phyloP scores from a whole-genome alignment of 805 yeast species.

The Starmerella geochares region DNA sequence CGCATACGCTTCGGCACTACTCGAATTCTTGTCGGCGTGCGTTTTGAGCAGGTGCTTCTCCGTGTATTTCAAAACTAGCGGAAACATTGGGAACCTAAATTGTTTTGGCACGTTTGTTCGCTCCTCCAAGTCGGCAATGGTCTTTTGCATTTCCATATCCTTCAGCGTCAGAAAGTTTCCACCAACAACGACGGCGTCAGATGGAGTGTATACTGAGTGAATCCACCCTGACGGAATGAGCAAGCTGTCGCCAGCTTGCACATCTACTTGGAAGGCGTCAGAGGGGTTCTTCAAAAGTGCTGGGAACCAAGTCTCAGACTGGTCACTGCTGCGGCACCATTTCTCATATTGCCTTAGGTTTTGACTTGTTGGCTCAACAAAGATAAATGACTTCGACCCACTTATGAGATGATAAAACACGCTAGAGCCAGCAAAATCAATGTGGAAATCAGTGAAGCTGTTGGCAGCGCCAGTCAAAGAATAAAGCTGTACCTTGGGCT shows the following conservation, averaged over 20 bases:
- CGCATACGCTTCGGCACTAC: too few species aligned
- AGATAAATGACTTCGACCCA: constrained; percentile 66
- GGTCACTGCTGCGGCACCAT: constrained; percentile 65
- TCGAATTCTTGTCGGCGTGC: neutral
- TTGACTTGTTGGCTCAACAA: constrained; percentile 63
- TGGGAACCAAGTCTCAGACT: constrained; percentile 55
- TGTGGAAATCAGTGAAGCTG: constrained; percentile 80
- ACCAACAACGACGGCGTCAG: constrained; percentile 72
- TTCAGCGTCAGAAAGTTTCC: constrained; percentile 71
- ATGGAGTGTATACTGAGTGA: constrained; percentile 77
- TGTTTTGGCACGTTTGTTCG: constrained; percentile 61
- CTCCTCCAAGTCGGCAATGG: constrained; percentile 52
- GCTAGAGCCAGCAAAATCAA: constrained; percentile 87
- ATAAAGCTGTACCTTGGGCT: constrained; percentile 47
- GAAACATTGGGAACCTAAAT: constrained; percentile 70
- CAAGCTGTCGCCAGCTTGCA: constrained; percentile 59
- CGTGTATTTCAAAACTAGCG: constrained; percentile 58
- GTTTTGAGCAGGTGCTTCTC: constrained; percentile 28
- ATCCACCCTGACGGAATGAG: constrained; percentile 90
- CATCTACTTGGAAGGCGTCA: constrained; percentile 45
- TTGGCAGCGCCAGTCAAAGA: constrained; percentile 75
- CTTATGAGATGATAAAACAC: constrained; percentile 73
- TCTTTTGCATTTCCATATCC: constrained; percentile 53
- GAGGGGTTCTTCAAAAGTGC: constrained; percentile 34
- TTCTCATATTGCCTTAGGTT: constrained; percentile 53